Evolutionary conservation across 257 asterid species (phyloP), one percentile per base, ranked within the genome.

Genomic region (Schizonepeta tenuifolia): DNA sequence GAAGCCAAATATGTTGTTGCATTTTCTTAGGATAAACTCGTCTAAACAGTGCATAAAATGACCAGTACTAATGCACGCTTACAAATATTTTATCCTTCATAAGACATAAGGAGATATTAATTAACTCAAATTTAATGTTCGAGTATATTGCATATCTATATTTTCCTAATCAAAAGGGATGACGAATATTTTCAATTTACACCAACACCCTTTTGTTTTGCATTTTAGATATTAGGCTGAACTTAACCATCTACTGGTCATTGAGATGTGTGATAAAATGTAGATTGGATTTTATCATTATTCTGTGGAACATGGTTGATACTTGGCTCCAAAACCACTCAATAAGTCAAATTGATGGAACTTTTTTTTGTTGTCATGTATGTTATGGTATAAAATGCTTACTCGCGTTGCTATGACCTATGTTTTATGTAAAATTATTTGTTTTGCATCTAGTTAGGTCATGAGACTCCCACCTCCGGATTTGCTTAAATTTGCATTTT

Each of bases 1-100:
- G 99, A 47, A 8, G 46, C 35, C 18, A 21, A 57, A 65, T 61
- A 26, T 63, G 21, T 38, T 28, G 28, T 72, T 71, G 13, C 69
- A 60, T 68, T 79, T 74, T 62, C 13, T 49, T 20, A 36, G 28
- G 56, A 79, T 49, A 61, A 66, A 44, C 54, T 59, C 15, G 4
- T 67, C 62, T 63, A 9, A 75, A 15, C 12, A 41, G 43, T 58
- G 74, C 65, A 75, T 28, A 17, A 56, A 53, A 7, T 49, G 31
- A 26, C 62, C 56, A 56, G 41, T 77, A 66, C 66, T 57, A 31
- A 36, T 67, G n/a, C 75, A 11, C 49, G 54, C 73, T 68, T 69
- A 60, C 15, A 55, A 9, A 26, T 58, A 18, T 77, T 56, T 41
- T 70, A 21, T 67, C 31, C 49, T 21, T 56, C 38, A 36, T 31